Conservation (phyloP, 169 alveolate genomes). For the Plasmodium ovale region DNA sequence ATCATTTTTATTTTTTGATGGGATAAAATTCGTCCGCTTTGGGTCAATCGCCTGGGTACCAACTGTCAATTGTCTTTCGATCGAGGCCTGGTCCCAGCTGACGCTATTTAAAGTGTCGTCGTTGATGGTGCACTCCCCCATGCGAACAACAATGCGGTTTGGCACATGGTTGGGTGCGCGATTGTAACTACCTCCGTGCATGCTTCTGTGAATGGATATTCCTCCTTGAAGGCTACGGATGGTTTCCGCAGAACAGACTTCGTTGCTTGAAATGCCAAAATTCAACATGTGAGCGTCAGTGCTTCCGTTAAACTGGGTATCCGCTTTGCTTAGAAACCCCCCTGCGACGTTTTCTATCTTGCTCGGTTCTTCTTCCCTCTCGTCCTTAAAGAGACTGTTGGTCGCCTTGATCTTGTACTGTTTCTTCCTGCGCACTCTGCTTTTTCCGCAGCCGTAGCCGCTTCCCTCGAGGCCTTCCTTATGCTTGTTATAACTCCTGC, state of each 20-base stretch:
- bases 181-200: no score
- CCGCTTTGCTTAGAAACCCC: neutral
- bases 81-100: neutral
- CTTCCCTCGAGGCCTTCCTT: neutral
- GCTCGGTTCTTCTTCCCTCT: neutral
- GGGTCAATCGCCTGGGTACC: conserved; percentile 17
- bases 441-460: neutral
- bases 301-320: neutral
- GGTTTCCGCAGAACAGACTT: no score
- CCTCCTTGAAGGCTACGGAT: no score
- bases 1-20: conserved; percentile 14
- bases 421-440: neutral
- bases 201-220: no score
- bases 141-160: no score
- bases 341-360: conserved; percentile 10
- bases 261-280: no score
- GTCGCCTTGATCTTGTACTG: conserved; percentile 39
- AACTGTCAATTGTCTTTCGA: neutral
- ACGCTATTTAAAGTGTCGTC: neutral
- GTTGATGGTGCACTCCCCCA: neutral
- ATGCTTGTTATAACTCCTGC: neutral
- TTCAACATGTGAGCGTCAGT: no score
- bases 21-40: conserved; percentile 7
- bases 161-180: no score
- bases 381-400: conserved; percentile 33